Evolutionary conservation across 768 basidiomycete species (phyloP).

Genomic region (Xanthoconium stramineum): DNA sequence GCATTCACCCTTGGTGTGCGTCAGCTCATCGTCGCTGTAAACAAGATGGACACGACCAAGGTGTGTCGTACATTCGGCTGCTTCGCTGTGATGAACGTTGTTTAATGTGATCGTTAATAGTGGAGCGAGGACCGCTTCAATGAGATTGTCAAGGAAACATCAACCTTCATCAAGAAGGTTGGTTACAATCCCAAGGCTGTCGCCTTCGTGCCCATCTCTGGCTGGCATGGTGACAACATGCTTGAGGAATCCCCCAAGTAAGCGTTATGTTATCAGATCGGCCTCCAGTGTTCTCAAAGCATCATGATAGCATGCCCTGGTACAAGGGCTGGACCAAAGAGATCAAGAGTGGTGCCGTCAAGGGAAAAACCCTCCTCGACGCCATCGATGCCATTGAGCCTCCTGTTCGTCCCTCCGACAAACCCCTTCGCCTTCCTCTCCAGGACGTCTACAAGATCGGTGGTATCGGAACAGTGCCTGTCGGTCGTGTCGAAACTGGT

Average conservation of each 20-base stretch:
- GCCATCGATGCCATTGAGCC: slow-evolving; percentile 99
- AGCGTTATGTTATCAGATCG: slow-evolving; percentile 24
- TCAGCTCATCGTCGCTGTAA: slow-evolving; percentile 99
- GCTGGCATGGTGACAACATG: slow-evolving; percentile 99
- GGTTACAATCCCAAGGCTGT: slow-evolving; percentile 99
- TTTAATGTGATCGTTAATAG: slow-evolving; percentile 39
- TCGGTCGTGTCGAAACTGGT: slow-evolving; percentile 99
- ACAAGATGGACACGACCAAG: slow-evolving; percentile 99
- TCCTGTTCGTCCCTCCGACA: slow-evolving; percentile 94
- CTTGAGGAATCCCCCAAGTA: slow-evolving; percentile 96
- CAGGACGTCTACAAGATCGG: slow-evolving; percentile 99
- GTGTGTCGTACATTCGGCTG: slow-evolving; percentile 35
- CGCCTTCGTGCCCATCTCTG: slow-evolving; percentile 98
- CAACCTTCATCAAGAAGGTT: slow-evolving; percentile 98
- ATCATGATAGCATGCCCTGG: slow-evolving; percentile 83
- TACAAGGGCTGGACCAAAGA: slow-evolving; percentile 99
- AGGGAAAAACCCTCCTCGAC: slow-evolving; percentile 99
- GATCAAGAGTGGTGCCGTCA: slow-evolving; percentile 85
- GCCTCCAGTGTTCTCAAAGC: slow-evolving; percentile 15
- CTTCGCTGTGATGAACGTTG: background rate
- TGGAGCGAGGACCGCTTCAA: slow-evolving; percentile 99
- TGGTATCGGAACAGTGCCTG: slow-evolving; percentile 99
- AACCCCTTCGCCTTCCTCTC: slow-evolving; percentile 99
- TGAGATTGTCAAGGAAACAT: slow-evolving; percentile 98
- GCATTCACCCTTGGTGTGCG: slow-evolving; percentile 99